These are phyloP conservation scores for Sistotremastrum niveocremeum DNA, from an alignment of 768 basidiomycete genomes.

Conservation along the genomic window DNA sequence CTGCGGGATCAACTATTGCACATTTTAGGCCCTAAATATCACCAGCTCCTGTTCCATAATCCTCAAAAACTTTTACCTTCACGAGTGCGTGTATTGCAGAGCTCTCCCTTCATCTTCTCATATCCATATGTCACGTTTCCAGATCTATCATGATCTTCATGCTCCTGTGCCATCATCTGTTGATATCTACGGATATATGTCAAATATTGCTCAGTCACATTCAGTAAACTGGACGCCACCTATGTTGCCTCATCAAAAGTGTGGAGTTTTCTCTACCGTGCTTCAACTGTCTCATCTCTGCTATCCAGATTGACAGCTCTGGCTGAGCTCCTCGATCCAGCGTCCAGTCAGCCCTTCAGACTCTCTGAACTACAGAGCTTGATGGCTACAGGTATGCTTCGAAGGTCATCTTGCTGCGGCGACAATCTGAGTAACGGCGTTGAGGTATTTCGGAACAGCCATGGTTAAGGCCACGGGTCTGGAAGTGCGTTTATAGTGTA, in stretches of 20 bases:
- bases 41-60: too few species aligned
- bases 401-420: neutral
- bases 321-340: constrained; percentile 47
- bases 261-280: constrained; percentile 9
- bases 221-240: constrained; percentile 51
- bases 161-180: constrained; percentile 41
- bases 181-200: constrained; percentile 42
- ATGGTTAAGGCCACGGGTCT: constrained; percentile 65
- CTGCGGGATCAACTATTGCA: too few species aligned
- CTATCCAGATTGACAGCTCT: constrained; percentile 34
- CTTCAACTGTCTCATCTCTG: neutral
- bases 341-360: constrained; percentile 38
- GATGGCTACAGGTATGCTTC: constrained; percentile 43
- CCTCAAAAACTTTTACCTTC: too few species aligned
- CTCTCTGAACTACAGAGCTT: constrained; percentile 39
- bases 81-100: too few species aligned
- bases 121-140: neutral
- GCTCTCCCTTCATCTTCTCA: too few species aligned
- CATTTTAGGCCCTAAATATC: too few species aligned
- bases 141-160: constrained; percentile 41
- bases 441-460: constrained; percentile 57
- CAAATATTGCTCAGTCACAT: constrained; percentile 37
- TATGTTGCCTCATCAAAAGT: constrained; percentile 50
- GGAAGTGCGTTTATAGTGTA: constrained; percentile 41
- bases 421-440: constrained; percentile 4